A percentile compares a stretch with the other conserved stretches of the same genome.
Evolutionary conservation across 108 stramenopile genomes (phyloP).

Genomic region (Bacterosira constricta): DNA sequence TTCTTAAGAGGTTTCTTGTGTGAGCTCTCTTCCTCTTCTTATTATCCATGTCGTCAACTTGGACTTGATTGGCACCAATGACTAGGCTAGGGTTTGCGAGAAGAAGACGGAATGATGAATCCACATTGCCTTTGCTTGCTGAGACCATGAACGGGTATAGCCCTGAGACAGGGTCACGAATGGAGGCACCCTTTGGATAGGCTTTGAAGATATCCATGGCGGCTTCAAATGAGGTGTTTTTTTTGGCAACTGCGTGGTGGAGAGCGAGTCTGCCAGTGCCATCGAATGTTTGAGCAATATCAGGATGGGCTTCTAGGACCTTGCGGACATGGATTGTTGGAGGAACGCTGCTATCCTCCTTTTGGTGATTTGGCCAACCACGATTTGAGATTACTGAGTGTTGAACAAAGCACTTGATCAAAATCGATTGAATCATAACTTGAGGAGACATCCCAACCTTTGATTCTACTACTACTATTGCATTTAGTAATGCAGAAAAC

Average conservation of each 20-base stretch:
- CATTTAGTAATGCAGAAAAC: neutral
- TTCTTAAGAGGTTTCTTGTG: too few relatives aligned
- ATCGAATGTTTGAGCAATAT: neutral
- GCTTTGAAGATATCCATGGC: neutral
- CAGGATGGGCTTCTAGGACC: neutral
- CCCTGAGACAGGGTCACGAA: neutral
- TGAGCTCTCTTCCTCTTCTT: slow-evolving; percentile 6
- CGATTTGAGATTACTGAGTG: neutral
- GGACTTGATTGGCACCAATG: neutral
- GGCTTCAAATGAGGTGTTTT: neutral
- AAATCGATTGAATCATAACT: neutral
- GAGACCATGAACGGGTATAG: neutral
- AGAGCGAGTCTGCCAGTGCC: neutral
- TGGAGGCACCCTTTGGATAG: slow-evolving; percentile 4
- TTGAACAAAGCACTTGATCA: neutral
- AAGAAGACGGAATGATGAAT: neutral
- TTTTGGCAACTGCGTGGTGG: neutral
- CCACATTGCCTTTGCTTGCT: neutral
- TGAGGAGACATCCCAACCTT: neutral
- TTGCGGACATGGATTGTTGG: neutral
- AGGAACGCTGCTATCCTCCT: neutral
- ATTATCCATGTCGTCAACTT: too few relatives aligned
- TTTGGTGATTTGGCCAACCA: neutral
- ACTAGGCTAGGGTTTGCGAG: neutral
- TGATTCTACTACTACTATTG: neutral